Percentiles rank a stretch among this genome's conserved stretches.
phyloP scores from a whole-genome alignment of 345 rosid genomes.

The Gynandropsis gynandra region DNA sequence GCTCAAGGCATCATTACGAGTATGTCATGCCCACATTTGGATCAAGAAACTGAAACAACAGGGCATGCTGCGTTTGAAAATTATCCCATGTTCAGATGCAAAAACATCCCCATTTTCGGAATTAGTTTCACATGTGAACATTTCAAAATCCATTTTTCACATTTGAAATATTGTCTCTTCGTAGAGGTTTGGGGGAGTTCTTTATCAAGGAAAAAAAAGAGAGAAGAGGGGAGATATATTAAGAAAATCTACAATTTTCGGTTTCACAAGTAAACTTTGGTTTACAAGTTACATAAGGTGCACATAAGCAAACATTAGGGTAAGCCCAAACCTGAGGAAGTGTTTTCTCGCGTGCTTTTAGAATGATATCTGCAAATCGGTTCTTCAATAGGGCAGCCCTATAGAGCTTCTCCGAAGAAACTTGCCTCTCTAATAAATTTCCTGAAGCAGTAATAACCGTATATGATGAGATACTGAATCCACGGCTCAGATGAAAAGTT shows the following conservation, averaged over 20 bases:
- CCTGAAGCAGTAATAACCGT: constrained; percentile 44
- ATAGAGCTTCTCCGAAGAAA: constrained; percentile 69
- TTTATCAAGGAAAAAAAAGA: no score
- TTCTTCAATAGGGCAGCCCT: constrained; percentile 76
- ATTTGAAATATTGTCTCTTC: no score
- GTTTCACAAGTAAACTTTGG: no score
- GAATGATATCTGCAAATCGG: constrained; percentile 89
- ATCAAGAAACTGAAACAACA: no score
- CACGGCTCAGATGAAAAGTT: constrained; percentile 25
- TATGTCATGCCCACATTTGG: neutral
- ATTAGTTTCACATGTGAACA: no score
- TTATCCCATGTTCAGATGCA: neutral
- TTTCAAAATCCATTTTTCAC: no score
- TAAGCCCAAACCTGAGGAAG: constrained; percentile 59
- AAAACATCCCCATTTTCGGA: neutral
- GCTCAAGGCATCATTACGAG: constrained; percentile 2
- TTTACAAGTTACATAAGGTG: no score
- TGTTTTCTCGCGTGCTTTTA: constrained; percentile 86
- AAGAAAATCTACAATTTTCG: no score
- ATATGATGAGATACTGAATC: constrained; percentile 33
- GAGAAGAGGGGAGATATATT: no score
- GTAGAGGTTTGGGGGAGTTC: no score
- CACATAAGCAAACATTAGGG: neutral
- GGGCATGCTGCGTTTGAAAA: no score
- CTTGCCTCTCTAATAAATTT: constrained; percentile 56